Percentiles rank a stretch among this genome's conserved stretches.
Conservation (phyloP, 2,329 filamentous ascomycete species). For the Endocalyx cinctus region DNA sequence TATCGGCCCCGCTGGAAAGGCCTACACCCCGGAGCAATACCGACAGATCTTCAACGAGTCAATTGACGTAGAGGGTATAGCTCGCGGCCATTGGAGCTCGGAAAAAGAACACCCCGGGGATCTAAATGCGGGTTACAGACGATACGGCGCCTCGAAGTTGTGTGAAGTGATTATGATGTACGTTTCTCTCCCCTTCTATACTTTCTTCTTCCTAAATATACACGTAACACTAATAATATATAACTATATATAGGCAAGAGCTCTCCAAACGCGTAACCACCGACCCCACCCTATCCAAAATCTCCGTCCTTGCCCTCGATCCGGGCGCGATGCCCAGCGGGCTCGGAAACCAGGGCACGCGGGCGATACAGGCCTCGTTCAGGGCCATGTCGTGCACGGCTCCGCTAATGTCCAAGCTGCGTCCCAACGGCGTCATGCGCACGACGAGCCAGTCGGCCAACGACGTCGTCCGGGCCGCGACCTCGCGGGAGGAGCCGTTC, state of each 20-base stretch:
- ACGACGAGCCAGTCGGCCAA: constrained; percentile 23
- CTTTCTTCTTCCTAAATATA: background rate
- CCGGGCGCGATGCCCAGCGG: constrained; percentile 27
- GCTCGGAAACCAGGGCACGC: constrained; percentile 15
- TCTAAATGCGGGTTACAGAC: constrained; percentile 19
- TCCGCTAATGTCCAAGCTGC: constrained; percentile 10
- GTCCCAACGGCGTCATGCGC: constrained; percentile 19
- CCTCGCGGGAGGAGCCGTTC: constrained; percentile 18
- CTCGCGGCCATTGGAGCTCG: constrained; percentile 21
- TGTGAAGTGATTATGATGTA: constrained; percentile 29
- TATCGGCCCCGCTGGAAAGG: constrained; percentile 6
- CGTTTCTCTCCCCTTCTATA: constrained; percentile 3
- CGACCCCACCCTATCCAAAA: constrained; percentile 21
- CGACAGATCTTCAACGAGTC: constrained; percentile 20
- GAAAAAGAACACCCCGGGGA: constrained; percentile 15
- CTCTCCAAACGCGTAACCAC: constrained; percentile 22
- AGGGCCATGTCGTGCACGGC: constrained; percentile 10
- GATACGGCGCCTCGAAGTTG: constrained; percentile 29
- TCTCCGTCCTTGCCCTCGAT: constrained; percentile 29
- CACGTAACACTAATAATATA: background rate
- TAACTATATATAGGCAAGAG: constrained; percentile 18
- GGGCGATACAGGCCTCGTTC: background rate
- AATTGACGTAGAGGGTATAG: constrained; percentile 15
- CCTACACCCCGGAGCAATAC: constrained; percentile 18
- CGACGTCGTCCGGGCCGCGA: constrained; percentile 24